phyloP scores from a whole-genome alignment of 2,329 filamentous ascomycete species.

The Macrophomina phaseolina region DNA sequence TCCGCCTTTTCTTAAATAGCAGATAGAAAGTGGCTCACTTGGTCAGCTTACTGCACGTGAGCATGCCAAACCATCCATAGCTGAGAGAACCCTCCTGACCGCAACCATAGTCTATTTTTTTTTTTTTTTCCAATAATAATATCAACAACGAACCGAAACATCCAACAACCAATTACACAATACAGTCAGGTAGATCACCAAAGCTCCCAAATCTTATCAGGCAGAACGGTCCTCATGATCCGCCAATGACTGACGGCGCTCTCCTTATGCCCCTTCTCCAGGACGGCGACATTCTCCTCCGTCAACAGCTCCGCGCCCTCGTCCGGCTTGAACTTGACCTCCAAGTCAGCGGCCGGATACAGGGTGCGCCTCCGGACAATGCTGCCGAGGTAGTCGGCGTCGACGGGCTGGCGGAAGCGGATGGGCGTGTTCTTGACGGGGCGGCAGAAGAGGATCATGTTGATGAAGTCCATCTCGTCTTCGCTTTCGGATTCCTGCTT shows the following conservation, averaged over 20 bases:
- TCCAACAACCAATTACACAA: background rate
- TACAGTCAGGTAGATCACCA: slow-evolving; percentile 64
- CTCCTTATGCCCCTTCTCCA: slow-evolving; percentile 74
- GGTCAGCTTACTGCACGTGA: too few species aligned
- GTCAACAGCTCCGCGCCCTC: slow-evolving; percentile 61
- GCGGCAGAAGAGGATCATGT: slow-evolving; percentile 94
- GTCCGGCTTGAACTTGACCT: slow-evolving; percentile 47
- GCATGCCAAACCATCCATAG: too few species aligned
- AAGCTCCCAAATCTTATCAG: slow-evolving; percentile 79
- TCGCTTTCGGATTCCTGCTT: slow-evolving; percentile 44
- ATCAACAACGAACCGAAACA: background rate
- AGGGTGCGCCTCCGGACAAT: slow-evolving; percentile 73
- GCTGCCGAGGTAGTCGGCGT: slow-evolving; percentile 74
- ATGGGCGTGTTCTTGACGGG: slow-evolving; percentile 61
- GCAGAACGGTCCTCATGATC: slow-evolving; percentile 87
- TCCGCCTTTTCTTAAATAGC: too few species aligned
- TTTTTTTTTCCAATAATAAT: background rate
- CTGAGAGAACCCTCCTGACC: too few species aligned
- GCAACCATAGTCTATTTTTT: too few species aligned
- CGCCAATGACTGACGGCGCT: slow-evolving; percentile 87
- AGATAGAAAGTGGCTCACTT: too few species aligned
- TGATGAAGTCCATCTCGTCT: slow-evolving; percentile 76
- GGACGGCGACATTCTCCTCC: slow-evolving; percentile 67
- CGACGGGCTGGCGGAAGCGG: slow-evolving; percentile 69
- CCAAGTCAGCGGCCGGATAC: slow-evolving; percentile 73